These are phyloP conservation scores for Lentinula edodes DNA, from an alignment of 768 basidiomycete species.

Conservation along the genomic window DNA sequence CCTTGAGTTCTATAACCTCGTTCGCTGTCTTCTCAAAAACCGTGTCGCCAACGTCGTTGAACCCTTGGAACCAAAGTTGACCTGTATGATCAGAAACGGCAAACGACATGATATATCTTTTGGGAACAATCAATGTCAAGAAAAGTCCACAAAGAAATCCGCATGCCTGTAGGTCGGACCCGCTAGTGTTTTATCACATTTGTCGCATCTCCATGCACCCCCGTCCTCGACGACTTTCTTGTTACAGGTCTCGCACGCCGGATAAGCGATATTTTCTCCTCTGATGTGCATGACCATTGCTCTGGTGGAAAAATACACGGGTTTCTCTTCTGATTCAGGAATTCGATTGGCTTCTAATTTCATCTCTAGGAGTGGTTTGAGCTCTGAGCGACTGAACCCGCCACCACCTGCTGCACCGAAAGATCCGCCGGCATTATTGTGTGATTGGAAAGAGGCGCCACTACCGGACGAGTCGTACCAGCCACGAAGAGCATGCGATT, in stretches of 20 bases:
- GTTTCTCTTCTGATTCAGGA: conserved; percentile 63
- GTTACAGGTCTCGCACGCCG: conserved; percentile 82
- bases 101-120: conserved; percentile 76
- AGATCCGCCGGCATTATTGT: conserved; percentile 32
- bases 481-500: conserved; percentile 79
- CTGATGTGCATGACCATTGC: conserved; percentile 90
- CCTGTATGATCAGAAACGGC: conserved; percentile 87
- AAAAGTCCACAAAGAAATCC: background rate
- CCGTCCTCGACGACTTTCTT: conserved; percentile 80
- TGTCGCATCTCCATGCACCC: conserved; percentile 89
- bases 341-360: conserved; percentile 58
- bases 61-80: conserved; percentile 90
- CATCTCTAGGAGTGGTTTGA: conserved; percentile 70
- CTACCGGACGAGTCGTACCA: conserved; percentile 84
- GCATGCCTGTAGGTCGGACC: conserved; percentile 79
- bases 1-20: conserved; percentile 71
- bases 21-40: conserved; percentile 79
- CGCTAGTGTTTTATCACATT: conserved; percentile 69
- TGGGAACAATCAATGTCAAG: conserved; percentile 5
- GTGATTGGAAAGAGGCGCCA: conserved; percentile 62
- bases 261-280: conserved; percentile 75
- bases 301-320: conserved; percentile 73
- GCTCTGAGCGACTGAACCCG: conserved; percentile 64
- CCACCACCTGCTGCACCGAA: conserved; percentile 26
- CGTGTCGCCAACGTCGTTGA: conserved; percentile 83